A percentile compares a stretch with the other conserved stretches of the same genome.
These are phyloP conservation scores for Talaromyces piceae DNA, from an alignment of 2,329 filamentous ascomycete genomes.

Conservation along the genomic window DNA sequence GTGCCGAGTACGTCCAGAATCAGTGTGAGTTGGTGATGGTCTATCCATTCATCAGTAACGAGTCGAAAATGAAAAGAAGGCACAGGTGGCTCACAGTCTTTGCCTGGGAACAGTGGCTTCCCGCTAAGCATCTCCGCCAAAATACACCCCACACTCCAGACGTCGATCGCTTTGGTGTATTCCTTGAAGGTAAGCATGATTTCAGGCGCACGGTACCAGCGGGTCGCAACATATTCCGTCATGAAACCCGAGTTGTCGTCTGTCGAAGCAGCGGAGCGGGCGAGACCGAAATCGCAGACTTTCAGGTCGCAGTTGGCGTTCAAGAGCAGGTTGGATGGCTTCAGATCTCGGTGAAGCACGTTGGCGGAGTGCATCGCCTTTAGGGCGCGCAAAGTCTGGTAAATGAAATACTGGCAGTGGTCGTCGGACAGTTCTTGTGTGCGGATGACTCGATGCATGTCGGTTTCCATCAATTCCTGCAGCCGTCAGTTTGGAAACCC, in stretches of 20 bases:
- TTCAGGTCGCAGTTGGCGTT: conserved; percentile 99
- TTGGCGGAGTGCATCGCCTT: conserved; percentile 99
- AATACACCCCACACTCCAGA: conserved; percentile 98
- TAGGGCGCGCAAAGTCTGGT: conserved; percentile 92
- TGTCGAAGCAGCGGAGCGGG: conserved; percentile 88
- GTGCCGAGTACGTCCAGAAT: conserved; percentile 97
- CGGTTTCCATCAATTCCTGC: conserved; percentile 97
- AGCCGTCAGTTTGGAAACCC: conserved; percentile 11
- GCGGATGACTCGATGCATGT: conserved; percentile 98
- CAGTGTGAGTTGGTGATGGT: conserved; percentile 95
- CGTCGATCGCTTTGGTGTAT: conserved; percentile 98
- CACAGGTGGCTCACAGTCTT: conserved; percentile 81
- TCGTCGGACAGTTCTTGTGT: conserved; percentile 98
- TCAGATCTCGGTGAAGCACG: conserved; percentile 92
- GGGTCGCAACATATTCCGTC: conserved; percentile 99
- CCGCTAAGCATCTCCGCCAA: conserved; percentile 97
- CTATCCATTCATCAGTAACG: conserved; percentile 38
- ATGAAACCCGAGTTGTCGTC: conserved; percentile 99
- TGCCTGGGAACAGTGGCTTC: conserved; percentile 95
- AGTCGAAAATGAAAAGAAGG: background rate
- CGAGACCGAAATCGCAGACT: conserved; percentile 96
- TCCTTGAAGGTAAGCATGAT: conserved; percentile 99
- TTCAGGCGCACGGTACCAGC: conserved; percentile 97
- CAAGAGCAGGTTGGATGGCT: conserved; percentile 91
- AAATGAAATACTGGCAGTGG: conserved; percentile 99